phyloP scores from a whole-genome alignment of 768 basidiomycete genomes.

The Mycena galericulata region DNA sequence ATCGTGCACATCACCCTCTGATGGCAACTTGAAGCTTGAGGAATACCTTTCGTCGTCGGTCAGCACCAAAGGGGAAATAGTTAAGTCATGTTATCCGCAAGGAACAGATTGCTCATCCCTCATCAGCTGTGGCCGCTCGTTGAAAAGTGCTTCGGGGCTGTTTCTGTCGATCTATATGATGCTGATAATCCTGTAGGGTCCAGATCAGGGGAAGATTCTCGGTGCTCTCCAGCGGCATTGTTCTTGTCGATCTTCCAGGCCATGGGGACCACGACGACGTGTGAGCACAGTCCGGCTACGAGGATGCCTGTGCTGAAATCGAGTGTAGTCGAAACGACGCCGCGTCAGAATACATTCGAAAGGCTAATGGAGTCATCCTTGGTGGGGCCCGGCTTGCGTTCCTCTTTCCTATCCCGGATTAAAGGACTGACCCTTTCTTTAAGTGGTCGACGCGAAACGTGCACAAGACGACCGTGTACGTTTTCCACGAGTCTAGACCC shows the following conservation, averaged over 20 bases:
- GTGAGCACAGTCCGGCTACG: background rate
- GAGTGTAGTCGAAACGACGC: background rate
- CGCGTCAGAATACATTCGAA: constrained; percentile 1
- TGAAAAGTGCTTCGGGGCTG: too few relatives aligned
- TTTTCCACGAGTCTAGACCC: background rate
- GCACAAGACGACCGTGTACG: constrained; percentile 20
- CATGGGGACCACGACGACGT: constrained; percentile 19
- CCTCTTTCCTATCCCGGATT: too few relatives aligned
- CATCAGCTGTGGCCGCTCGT: too few relatives aligned
- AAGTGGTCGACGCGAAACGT: constrained; percentile 15
- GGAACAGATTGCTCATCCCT: too few relatives aligned
- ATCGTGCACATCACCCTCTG: too few relatives aligned
- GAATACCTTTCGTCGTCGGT: too few relatives aligned
- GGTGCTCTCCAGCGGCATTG: constrained; percentile 5
- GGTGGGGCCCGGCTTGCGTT: constrained; percentile 4
- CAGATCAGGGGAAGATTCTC: constrained; percentile 14
- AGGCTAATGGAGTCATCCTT: constrained; percentile 4
- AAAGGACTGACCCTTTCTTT: too few relatives aligned
- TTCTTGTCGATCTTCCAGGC: constrained; percentile 21
- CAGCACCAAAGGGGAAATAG: too few relatives aligned
- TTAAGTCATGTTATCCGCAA: too few relatives aligned
- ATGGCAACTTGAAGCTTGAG: too few relatives aligned
- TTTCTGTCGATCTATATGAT: background rate
- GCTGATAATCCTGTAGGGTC: background rate
- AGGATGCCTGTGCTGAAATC: background rate